These are phyloP conservation scores for Coniochaeta prunicola DNA, from an alignment of 2,329 filamentous ascomycete genomes.

Conservation along the genomic window DNA sequence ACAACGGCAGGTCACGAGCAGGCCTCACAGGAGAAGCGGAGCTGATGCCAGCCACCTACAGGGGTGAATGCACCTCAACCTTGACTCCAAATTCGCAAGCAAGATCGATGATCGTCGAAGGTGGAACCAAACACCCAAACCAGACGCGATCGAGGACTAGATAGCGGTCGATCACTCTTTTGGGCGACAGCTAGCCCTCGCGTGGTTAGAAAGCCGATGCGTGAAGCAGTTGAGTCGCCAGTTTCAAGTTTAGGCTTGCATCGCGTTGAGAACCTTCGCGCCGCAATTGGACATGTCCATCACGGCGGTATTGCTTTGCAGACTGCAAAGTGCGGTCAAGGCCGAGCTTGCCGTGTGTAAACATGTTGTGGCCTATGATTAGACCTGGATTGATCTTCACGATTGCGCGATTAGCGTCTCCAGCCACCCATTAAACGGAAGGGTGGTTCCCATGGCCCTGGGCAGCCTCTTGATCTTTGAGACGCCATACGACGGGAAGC, in stretches of 20 bases:
- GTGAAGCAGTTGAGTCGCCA: not conserved
- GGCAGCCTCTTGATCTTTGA: not conserved
- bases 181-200: not conserved
- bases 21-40: not conserved
- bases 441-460: not conserved
- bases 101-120: not conserved
- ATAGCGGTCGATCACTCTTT: not conserved
- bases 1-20: not conserved
- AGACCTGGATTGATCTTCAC: not conserved
- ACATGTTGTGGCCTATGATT: not conserved
- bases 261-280: not conserved
- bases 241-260: not conserved
- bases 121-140: not conserved
- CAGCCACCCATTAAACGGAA: not conserved
- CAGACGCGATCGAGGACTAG: not conserved
- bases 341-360: not conserved
- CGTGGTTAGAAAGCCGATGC: not conserved
- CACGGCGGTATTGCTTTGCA: not conserved
- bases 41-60: not conserved
- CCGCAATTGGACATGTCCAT: not conserved
- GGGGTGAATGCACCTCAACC: not conserved
- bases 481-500: not conserved
- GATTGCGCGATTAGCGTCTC: not conserved
- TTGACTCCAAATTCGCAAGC: not conserved
- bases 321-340: not conserved